A percentile compares a stretch with the other conserved stretches of the same genome.
Conservation (phyloP, 768 basidiomycete species). For the Boletales sp. region DNA sequence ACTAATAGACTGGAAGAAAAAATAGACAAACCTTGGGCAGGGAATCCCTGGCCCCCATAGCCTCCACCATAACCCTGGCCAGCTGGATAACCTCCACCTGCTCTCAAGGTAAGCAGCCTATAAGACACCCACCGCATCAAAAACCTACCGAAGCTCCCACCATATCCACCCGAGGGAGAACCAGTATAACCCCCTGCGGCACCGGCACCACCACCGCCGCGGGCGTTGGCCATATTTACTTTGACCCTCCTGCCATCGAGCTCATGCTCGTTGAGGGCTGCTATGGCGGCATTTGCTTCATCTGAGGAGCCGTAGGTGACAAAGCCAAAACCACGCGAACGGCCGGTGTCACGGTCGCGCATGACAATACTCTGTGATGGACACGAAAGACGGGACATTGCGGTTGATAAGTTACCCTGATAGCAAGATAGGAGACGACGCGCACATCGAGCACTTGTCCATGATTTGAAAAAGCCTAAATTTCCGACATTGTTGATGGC, state of each 20-base stretch:
- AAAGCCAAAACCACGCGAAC: conserved; percentile 96
- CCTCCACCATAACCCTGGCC: conserved; percentile 26
- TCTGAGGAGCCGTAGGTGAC: conserved; percentile 62
- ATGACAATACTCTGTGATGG: conserved; percentile 84
- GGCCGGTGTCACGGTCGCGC: conserved; percentile 97
- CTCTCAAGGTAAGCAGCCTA: conserved; percentile 14
- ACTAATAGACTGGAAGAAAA: neutral
- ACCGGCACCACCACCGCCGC: conserved; percentile 52
- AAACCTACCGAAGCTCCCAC: conserved; percentile 24
- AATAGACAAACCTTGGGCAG: conserved; percentile 10
- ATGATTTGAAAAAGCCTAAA: conserved; percentile 76
- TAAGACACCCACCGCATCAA: neutral
- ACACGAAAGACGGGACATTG: conserved; percentile 19
- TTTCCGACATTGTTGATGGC: conserved; percentile 17
- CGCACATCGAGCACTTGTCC: conserved; percentile 92
- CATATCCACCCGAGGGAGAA: conserved; percentile 32
- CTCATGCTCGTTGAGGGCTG: conserved; percentile 78
- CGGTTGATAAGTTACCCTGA: conserved; percentile 19
- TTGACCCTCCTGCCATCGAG: conserved; percentile 92
- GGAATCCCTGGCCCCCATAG: conserved; percentile 18
- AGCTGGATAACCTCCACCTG: conserved; percentile 28
- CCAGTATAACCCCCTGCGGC: conserved; percentile 14
- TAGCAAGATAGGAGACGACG: conserved; percentile 36
- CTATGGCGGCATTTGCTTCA: conserved; percentile 81
- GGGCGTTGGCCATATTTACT: conserved; percentile 79